Evolutionary conservation across 768 basidiomycete genomes (phyloP).

Genomic region (Leucocoprinus birnbaumii): DNA sequence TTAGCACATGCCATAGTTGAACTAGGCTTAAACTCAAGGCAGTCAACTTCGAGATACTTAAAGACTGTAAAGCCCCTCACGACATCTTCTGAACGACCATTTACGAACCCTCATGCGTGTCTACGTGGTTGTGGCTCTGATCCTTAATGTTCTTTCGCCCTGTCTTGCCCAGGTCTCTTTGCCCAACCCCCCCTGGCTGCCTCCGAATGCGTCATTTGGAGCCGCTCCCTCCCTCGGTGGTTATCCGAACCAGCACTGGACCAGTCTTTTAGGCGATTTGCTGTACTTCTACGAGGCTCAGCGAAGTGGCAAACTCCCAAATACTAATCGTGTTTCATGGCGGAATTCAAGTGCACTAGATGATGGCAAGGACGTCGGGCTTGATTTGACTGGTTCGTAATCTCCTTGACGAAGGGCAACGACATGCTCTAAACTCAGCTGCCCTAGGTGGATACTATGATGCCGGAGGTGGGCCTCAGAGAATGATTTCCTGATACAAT

Average conservation of each 20-base stretch:
- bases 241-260: constrained; percentile 77
- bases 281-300: constrained; percentile 93
- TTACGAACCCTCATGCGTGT: constrained; percentile 20
- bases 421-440: neutral
- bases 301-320: constrained; percentile 71
- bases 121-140: constrained; percentile 22
- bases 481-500: constrained; percentile 11
- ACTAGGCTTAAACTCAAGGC: neutral
- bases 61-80: constrained; percentile 5
- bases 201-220: constrained; percentile 57
- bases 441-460: constrained; percentile 77
- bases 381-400: constrained; percentile 69
- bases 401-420: neutral
- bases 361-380: constrained; percentile 71
- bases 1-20: neutral
- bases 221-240: constrained; percentile 41
- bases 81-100: constrained; percentile 13
- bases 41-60: too few relatives aligned
- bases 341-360: constrained; percentile 75
- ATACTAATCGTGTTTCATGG: constrained; percentile 78
- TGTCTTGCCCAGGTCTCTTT: constrained; percentile 54
- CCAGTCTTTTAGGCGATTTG: constrained; percentile 72
- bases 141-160: constrained; percentile 19
- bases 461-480: constrained; percentile 77
- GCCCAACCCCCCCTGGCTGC: constrained; percentile 62